Evolutionary conservation across 2,329 filamentous ascomycete genomes (phyloP).

Genomic region (Hymenoscyphus scutula): DNA sequence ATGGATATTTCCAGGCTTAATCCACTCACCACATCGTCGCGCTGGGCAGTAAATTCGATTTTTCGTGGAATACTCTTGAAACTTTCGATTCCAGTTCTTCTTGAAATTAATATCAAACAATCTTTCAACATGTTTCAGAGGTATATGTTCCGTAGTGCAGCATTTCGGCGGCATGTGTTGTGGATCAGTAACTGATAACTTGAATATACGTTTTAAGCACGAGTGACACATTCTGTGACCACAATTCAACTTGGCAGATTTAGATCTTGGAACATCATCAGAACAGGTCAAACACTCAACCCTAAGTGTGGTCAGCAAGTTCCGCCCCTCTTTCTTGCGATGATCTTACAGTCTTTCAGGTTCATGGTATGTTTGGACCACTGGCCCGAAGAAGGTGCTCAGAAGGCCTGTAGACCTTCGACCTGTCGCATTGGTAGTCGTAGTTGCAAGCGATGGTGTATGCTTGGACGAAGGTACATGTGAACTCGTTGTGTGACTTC

Average conservation of each 20-base stretch:
- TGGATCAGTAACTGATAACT: constrained; percentile 71
- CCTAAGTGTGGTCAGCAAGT: constrained; percentile 42
- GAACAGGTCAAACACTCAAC: constrained; percentile 71
- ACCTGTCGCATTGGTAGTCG: constrained; percentile 20
- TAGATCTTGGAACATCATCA: constrained; percentile 61
- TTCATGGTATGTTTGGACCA: constrained; percentile 22
- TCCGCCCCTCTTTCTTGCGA: neutral
- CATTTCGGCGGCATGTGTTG: constrained; percentile 83
- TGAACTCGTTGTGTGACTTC: constrained; percentile 29
- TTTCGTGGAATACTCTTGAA: constrained; percentile 69
- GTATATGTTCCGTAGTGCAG: constrained; percentile 71
- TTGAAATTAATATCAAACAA: constrained; percentile 76
- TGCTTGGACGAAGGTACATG: constrained; percentile 21
- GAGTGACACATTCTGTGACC: constrained; percentile 77
- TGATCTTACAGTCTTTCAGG: constrained; percentile 32
- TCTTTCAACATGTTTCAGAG: constrained; percentile 70
- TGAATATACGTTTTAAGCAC: constrained; percentile 74
- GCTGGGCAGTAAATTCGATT: constrained; percentile 77
- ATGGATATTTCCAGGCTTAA: constrained; percentile 68
- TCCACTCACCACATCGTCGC: constrained; percentile 73
- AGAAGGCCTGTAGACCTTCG: constrained; percentile 26
- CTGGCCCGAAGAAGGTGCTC: constrained; percentile 26
- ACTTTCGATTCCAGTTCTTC: constrained; percentile 76
- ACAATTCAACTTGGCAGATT: constrained; percentile 71
- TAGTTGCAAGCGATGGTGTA: constrained; percentile 17